A percentile compares a stretch with the other conserved stretches of the same genome.
Evolutionary conservation across 495 filamentous ascomycete genomes (phyloP).

Genomic region (Aspergillus kassunensis): DNA sequence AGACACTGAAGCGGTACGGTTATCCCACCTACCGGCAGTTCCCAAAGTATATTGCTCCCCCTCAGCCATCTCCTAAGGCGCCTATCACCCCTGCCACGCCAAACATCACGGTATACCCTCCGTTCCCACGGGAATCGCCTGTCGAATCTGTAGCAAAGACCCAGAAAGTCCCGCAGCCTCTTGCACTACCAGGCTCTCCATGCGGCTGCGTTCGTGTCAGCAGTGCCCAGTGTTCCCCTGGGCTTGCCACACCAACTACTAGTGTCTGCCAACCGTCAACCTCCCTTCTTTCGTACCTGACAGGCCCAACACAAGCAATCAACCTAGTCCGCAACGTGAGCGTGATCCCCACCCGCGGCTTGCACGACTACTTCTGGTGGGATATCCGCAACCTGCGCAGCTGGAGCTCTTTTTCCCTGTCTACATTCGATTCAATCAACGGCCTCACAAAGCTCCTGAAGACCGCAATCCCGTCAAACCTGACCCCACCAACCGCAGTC

Average conservation of each 20-base stretch:
- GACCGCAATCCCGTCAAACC: constrained; percentile 57
- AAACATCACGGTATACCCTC: constrained; percentile 39
- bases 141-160: constrained; percentile 16
- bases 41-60: constrained; percentile 58
- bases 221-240: constrained; percentile 48
- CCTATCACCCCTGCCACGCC: constrained; percentile 43
- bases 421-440: constrained; percentile 68
- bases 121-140: constrained; percentile 23
- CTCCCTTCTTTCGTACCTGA: constrained; percentile 73
- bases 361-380: constrained; percentile 88
- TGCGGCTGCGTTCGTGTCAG: constrained; percentile 39
- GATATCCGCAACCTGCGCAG: constrained; percentile 81
- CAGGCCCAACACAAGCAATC: constrained; percentile 71
- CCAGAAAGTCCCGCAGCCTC: constrained; percentile 32
- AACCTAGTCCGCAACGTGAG: constrained; percentile 78
- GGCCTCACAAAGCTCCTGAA: constrained; percentile 70
- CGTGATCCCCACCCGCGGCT: constrained; percentile 60
- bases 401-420: constrained; percentile 73
- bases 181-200: constrained; percentile 34
- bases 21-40: constrained; percentile 79
- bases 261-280: constrained; percentile 50
- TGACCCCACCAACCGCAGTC: constrained; percentile 58
- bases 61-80: constrained; percentile 44
- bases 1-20: constrained; percentile 62
- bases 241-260: constrained; percentile 32